Evolutionary conservation across 1,284 basidiomycete species (phyloP).

Genomic region (Trametes polyzona): DNA sequence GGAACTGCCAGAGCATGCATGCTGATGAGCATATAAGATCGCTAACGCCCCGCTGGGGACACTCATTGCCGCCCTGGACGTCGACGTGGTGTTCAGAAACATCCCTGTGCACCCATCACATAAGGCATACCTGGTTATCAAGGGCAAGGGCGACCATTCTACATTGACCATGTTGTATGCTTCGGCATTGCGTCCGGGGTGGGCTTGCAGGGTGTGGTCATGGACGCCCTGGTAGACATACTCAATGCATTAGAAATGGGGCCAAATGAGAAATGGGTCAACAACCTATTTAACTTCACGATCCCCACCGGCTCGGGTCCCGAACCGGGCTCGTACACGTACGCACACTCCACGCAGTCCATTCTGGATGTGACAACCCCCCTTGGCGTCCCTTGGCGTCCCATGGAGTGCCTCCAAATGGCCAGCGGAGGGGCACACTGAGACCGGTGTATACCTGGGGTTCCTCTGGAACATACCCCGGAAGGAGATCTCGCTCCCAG

Average conservation of each 20-base stretch:
- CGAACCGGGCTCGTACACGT: neutral
- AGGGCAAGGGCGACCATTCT: slow-evolving; percentile 36
- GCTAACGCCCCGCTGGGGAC: slow-evolving; percentile 35
- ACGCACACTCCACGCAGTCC: neutral
- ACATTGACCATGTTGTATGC: slow-evolving; percentile 23
- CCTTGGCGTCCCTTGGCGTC: slow-evolving; percentile 29
- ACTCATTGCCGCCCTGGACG: slow-evolving; percentile 37
- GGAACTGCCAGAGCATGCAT: slow-evolving; percentile 14
- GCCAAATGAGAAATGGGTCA: slow-evolving; percentile 1
- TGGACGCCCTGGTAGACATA: neutral
- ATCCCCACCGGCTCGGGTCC: neutral
- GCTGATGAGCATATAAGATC: slow-evolving; percentile 30
- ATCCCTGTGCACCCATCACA: slow-evolving; percentile 34
- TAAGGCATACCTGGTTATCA: slow-evolving; percentile 30
- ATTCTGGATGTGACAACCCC: neutral
- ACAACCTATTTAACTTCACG: neutral
- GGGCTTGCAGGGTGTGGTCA: neutral
- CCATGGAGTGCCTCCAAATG: slow-evolving; percentile 38
- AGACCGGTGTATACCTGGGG: slow-evolving; percentile 40
- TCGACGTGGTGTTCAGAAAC: slow-evolving; percentile 38
- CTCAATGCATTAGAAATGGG: neutral
- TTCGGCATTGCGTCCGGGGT: neutral
- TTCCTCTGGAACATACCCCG: slow-evolving; percentile 40
- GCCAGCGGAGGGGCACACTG: slow-evolving; percentile 25
- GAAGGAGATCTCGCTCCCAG: slow-evolving; percentile 30